Conservation (phyloP, 306 rosid species). For the Prunus padus region DNA sequence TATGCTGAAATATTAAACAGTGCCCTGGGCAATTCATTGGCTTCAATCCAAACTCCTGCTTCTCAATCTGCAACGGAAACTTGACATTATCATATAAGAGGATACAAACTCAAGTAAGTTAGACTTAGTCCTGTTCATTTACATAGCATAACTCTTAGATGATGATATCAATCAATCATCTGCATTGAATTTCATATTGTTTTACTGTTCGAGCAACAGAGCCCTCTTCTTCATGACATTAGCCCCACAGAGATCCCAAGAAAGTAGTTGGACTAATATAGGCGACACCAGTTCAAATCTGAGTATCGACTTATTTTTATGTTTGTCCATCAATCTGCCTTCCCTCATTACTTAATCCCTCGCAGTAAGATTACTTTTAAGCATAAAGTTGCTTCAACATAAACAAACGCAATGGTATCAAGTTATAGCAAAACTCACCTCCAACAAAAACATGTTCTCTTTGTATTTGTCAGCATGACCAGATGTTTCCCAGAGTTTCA, state of each 20-base stretch:
- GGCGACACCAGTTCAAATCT: too few relatives aligned
- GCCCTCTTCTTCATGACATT: not conserved
- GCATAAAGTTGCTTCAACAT: not conserved
- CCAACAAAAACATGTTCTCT: conserved; percentile 90
- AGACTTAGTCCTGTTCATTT: not conserved
- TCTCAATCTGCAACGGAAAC: conserved; percentile 62
- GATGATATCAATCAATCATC: not conserved
- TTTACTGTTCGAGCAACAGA: not conserved
- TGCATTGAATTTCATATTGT: not conserved
- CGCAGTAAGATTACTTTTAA: not conserved
- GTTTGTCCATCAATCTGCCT: not conserved
- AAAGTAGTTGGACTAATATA: not conserved
- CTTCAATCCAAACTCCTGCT: conserved; percentile 93
- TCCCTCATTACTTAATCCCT: not conserved
- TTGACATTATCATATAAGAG: conserved; percentile 2
- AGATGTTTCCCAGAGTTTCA: conserved; percentile 93
- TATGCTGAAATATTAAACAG: conserved; percentile 89
- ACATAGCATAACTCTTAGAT: not conserved
- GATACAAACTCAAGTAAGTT: not conserved
- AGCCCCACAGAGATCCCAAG: not conserved
- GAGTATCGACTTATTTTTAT: not conserved
- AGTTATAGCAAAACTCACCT: conserved; percentile 41
- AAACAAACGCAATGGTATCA: not conserved
- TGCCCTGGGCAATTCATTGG: conserved; percentile 99
- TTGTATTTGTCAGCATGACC: conserved; percentile 94